Conservation (phyloP, 768 basidiomycete genomes). For the Paxillus ammoniavirescens region DNA sequence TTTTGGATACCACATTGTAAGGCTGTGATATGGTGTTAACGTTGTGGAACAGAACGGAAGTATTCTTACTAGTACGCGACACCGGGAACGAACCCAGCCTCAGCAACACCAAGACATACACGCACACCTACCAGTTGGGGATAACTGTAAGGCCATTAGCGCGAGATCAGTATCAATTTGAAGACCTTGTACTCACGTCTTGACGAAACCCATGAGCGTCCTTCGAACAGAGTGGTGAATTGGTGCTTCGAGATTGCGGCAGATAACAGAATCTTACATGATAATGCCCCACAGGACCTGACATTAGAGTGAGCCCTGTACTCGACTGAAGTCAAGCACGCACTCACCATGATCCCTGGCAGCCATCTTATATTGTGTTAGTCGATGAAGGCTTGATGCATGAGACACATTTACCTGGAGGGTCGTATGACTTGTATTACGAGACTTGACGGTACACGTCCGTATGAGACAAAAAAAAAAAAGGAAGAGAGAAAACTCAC, state of each 20-base stretch:
- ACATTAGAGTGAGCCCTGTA: neutral
- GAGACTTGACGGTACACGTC: slow-evolving; percentile 9
- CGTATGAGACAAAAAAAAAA: neutral
- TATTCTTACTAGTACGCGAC: slow-evolving; percentile 65
- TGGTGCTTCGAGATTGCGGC: slow-evolving; percentile 5
- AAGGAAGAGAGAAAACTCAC: slow-evolving; percentile 27
- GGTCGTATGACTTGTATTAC: slow-evolving; percentile 64
- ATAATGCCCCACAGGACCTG: slow-evolving; percentile 67
- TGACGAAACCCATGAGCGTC: slow-evolving; percentile 66
- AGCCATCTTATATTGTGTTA: slow-evolving; percentile 46
- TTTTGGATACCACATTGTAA: slow-evolving; percentile 70
- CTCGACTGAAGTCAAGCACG: neutral
- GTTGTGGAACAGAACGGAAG: too few species aligned
- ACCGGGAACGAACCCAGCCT: slow-evolving; percentile 73
- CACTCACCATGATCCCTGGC: slow-evolving; percentile 57
- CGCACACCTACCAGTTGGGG: slow-evolving; percentile 58
- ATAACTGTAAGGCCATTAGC: slow-evolving; percentile 40
- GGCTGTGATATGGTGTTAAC: slow-evolving; percentile 28
- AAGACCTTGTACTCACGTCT: slow-evolving; percentile 40
- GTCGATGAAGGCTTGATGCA: slow-evolving; percentile 33
- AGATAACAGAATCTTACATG: slow-evolving; percentile 36
- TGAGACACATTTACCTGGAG: slow-evolving; percentile 28
- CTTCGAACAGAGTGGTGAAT: slow-evolving; percentile 26
- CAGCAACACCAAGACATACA: slow-evolving; percentile 60
- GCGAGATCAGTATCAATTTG: neutral